A percentile compares a stretch with the other conserved stretches of the same genome.
Conservation (phyloP, 140 eudicot genomes). For the Flaveria floridana region DNA sequence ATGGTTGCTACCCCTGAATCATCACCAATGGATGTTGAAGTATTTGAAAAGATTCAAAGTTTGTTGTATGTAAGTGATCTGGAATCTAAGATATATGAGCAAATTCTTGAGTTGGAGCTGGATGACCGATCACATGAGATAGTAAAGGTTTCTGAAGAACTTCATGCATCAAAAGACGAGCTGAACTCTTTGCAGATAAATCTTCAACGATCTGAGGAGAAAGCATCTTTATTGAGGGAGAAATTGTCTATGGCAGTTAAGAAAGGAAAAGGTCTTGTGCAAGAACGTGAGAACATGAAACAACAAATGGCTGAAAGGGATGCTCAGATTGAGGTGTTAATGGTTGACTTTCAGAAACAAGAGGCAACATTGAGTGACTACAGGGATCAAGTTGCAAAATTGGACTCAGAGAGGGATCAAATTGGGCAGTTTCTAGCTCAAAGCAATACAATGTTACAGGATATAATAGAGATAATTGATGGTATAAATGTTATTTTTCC, state of each 20-base stretch:
- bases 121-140: conserved; percentile 46
- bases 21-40: conserved; percentile 38
- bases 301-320: conserved; percentile 66
- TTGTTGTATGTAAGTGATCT: conserved; percentile 55
- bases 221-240: conserved; percentile 67
- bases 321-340: conserved; percentile 64
- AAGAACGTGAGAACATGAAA: conserved; percentile 78
- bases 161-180: conserved; percentile 51
- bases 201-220: conserved; percentile 71
- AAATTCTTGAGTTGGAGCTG: conserved; percentile 53
- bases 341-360: conserved; percentile 51
- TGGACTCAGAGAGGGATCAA: conserved; percentile 61
- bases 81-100: conserved; percentile 56
- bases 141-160: conserved; percentile 49
- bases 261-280: conserved; percentile 94
- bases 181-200: conserved; percentile 46
- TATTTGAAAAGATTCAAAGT: conserved; percentile 54
- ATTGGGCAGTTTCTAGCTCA: conserved; percentile 64
- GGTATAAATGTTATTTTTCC: conserved; percentile 42
- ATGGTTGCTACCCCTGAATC: conserved; percentile 41
- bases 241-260: conserved; percentile 92
- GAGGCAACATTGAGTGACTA: conserved; percentile 41
- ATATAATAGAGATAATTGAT: conserved; percentile 60
- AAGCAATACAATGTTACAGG: conserved; percentile 59
- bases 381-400: conserved; percentile 53